Evolutionary conservation across 805 yeast species (phyloP).

Genomic region (Saturnispora galanensis): DNA sequence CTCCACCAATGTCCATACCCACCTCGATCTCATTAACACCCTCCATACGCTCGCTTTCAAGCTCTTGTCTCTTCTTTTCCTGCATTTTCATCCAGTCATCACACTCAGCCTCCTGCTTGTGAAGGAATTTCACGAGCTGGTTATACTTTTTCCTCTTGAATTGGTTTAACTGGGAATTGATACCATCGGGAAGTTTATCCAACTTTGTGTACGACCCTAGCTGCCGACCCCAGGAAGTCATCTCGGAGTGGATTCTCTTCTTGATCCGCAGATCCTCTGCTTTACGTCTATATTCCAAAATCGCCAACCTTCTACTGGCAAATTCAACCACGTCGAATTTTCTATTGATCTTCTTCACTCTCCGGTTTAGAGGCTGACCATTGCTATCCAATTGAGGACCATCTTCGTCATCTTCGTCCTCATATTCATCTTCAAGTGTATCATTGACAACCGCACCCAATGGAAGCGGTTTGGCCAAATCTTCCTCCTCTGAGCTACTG

Average conservation of each 20-base stretch:
- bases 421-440: background rate
- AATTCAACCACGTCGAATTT: slow-evolving; percentile 48
- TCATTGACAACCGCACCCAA: background rate
- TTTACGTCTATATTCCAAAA: slow-evolving; percentile 27
- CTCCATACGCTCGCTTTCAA: slow-evolving; percentile 16
- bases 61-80: slow-evolving; percentile 22
- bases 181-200: slow-evolving; percentile 17
- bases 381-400: background rate
- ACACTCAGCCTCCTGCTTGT: slow-evolving; percentile 22
- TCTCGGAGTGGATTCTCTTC: slow-evolving; percentile 26
- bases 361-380: slow-evolving; percentile 1
- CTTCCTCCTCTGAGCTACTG: slow-evolving; percentile 5
- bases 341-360: slow-evolving; percentile 9
- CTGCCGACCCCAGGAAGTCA: slow-evolving; percentile 21
- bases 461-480: background rate
- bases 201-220: slow-evolving; percentile 26
- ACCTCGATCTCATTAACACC: slow-evolving; percentile 15
- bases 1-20: slow-evolving; percentile 12
- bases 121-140: slow-evolving; percentile 21
- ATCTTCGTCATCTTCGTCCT: slow-evolving; percentile 3
- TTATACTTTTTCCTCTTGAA: slow-evolving; percentile 16
- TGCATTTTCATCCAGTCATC: slow-evolving; percentile 17
- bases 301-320: slow-evolving; percentile 37
- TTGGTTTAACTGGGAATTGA: slow-evolving; percentile 14
- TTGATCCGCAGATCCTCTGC: slow-evolving; percentile 27